Evolutionary conservation across 495 filamentous ascomycete species (phyloP), one percentile per base, ranked within the genome.

Genomic region (Evernia prunastri): DNA sequence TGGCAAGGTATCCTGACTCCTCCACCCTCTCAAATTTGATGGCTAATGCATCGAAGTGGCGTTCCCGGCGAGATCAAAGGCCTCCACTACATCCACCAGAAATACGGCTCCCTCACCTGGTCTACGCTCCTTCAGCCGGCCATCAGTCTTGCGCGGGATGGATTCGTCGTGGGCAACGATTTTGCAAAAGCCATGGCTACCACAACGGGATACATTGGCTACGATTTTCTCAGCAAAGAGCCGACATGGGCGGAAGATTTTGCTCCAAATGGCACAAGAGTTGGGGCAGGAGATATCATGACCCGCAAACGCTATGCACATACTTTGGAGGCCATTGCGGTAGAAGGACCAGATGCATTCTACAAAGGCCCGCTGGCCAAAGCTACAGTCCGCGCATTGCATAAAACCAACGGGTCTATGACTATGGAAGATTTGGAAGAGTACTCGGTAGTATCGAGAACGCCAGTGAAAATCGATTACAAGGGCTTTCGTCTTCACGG

Each of bases 231-330:
- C 0, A 78, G 82, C 0, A 79, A 85, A 0, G 82, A 96, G 64
- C 88, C 88, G 0, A 80, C 81, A 0, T 96, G 89, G 88, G 89
- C 91, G 5, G 68, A 87, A 20, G 92, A 96, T 65, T 96, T 96
- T 74, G 91, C 91, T 17, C 92, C 92, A 0, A 86, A 92, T 61
- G 87, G 87, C 4, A 87, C 81, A 4, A 77, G 87, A 15, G 68
- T 96, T 1, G 78, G 79, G 12, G 70, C 89, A 12, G 89, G 88
- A 12, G 90, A 95, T 53, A 84, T 73, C 0, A 88, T 97, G 59
- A 92, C 88, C 0, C 78, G 91, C 31, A 86, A 85, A 66, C 81
- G 92, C 31, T 92, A 89, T 72, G 91, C 89, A n/a, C 74, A 87
- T 64, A 91, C 90, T 0, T 79, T 97, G 1, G 84, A 92, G 64